phyloP scores from a whole-genome alignment of 805 yeast species.

The Isabelozyma pseudorhagii region DNA sequence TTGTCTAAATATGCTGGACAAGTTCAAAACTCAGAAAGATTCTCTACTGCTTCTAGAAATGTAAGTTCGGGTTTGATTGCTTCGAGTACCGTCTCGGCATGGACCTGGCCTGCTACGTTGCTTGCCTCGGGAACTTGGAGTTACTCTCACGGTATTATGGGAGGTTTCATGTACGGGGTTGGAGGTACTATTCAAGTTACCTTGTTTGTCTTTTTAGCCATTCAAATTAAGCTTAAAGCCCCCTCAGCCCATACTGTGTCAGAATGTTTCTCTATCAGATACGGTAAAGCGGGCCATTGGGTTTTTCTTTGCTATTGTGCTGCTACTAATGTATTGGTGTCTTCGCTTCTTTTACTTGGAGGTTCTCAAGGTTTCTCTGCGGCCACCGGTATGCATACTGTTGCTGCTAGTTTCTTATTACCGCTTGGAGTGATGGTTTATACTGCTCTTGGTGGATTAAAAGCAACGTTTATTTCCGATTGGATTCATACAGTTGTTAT shows the following conservation, averaged over 20 bases:
- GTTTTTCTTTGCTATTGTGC: slow-evolving; percentile 7
- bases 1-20: slow-evolving; percentile 35
- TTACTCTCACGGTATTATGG: slow-evolving; percentile 38
- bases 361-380: slow-evolving; percentile 29
- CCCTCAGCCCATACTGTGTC: slow-evolving; percentile 17
- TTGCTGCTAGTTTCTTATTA: slow-evolving; percentile 19
- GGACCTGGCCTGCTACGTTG: slow-evolving; percentile 42
- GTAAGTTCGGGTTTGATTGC: slow-evolving; percentile 42
- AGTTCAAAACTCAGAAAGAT: slow-evolving; percentile 40
- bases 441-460: slow-evolving; percentile 21
- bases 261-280: slow-evolving; percentile 10
- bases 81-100: slow-evolving; percentile 43
- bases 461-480: slow-evolving; percentile 24
- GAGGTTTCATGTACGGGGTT: slow-evolving; percentile 35
- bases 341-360: slow-evolving; percentile 31
- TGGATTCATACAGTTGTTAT: slow-evolving; percentile 23
- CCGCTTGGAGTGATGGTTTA: slow-evolving; percentile 22
- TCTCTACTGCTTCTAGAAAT: slow-evolving; percentile 43
- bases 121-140: slow-evolving; percentile 33
- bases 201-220: slow-evolving; percentile 15
- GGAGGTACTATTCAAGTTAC: slow-evolving; percentile 22
- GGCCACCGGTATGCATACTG: slow-evolving; percentile 11
- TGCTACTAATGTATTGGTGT: slow-evolving; percentile 10
- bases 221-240: slow-evolving; percentile 13
- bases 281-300: slow-evolving; percentile 11